Evolutionary conservation across 768 basidiomycete species (phyloP), one percentile per base, ranked within the genome.

Genomic region (Trametopsis cervina): DNA sequence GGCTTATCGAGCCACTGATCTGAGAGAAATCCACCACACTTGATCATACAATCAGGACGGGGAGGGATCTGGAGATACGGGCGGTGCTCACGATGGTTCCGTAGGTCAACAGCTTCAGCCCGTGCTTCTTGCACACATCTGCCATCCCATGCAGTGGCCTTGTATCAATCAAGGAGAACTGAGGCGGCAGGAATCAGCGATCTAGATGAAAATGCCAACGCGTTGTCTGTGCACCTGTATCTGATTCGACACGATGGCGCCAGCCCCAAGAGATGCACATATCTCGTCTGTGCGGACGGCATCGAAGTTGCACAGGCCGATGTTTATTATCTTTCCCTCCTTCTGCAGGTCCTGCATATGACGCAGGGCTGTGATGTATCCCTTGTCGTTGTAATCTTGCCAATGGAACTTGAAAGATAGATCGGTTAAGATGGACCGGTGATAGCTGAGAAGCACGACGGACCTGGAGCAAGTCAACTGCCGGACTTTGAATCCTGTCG

Each of bases 281-380:
- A 90, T 87, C 63, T 90, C 86, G 60, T 88, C 83, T 33, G 80
- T 85, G 41, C 76, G 73, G 39, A 75, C 72, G 0, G 86, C 66
- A 64, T 91, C 88, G 55, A 91, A 91, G 62, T 91, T 91, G 64
- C 84, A 85, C 37, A 91, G 69, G 2, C 89, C 89, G 21, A 91
- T 73, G 13, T 78, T 73, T 17, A 72, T 66, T 53, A 89, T 83
- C 51, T 75, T 60, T 3, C 80, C 80, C 46, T 80, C 75, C 1
- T 64, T 55, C 56, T 76, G 78, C n/a, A 90, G 63, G 51, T 81
- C 75, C 15, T 72, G 69, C 4, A 90, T 69, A 52, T 79, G 67
- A 24, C 72, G 69, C 40, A 76, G 63, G 4, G 73, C 70, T 2
- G 65, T 66, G 26, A 80, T 55, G 58, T 80, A 78, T 21, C 69